Evolutionary conservation across 2,329 filamentous ascomycete species (phyloP), one percentile per base, ranked within the genome.

Genomic region (Sarocladium strictum): DNA sequence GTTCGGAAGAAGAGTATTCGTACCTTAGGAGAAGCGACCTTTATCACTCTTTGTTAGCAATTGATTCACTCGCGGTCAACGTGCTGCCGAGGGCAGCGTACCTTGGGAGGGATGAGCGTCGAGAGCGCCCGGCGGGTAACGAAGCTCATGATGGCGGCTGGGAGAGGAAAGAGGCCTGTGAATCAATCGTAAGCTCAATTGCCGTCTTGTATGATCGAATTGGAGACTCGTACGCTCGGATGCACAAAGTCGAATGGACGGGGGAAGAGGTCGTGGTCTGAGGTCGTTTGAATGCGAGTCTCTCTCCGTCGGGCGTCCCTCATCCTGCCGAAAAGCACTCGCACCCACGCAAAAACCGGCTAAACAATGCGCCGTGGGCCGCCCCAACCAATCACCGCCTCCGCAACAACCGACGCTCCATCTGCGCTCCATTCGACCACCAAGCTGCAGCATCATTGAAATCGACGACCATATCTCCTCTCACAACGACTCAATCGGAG

Each of bases 91-190:
- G 23, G 41, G 32, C 40, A 58, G 65, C 79, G 65, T 80, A 96
- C 93, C 91, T 99, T 99, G 70, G 95, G 94, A 66, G 95, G 95
- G 69, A 99, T 97, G 76, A 99, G 87, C 81, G 95, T 96, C 72
- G 94, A 97, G 71, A 97, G 87, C 82, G 84, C 89, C 78, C 92
- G 86, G 77, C 89, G 89, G 70, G 86, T 84, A 70, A 95, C 82
- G 84, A 86, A 94, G 83, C 90, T 96, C 92, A 96, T 97, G 76
- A 78, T 90, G 81, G 72, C 68, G 67, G 67, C 62, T 59, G 61
- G 60, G 63, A 56, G 59, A 59, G 62, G 55, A 64, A 59, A 62
- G 59, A n/a, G 27, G 47, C 27, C 47, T 35, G n/a, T 21, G 29
- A 32, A 32, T 33, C 6, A 47, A 45, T 19, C 17, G 35, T 29